Evolutionary conservation across 805 yeast species (phyloP), one percentile per base, ranked within the genome.

Genomic region (Cyberlindnera misumaiensis): DNA sequence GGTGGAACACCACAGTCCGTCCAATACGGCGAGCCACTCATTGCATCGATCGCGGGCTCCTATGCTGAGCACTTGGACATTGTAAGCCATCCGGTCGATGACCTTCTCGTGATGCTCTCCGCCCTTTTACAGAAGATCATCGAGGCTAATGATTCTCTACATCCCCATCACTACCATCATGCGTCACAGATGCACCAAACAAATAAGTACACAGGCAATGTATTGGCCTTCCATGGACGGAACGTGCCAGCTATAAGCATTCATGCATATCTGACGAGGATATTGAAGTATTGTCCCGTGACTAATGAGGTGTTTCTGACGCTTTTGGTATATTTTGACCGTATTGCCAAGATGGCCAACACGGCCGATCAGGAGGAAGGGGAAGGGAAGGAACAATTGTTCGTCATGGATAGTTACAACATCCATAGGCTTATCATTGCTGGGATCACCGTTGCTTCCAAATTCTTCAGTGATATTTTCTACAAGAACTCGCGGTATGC

Each of bases 251-350:
- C 94, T n/a, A 93, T 93, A 38, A 77, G 89, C 11, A 71, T 93
- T 34, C 88, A 87, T 52, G 93, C 95, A 15, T 93, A 93, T 58
- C 70, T 93, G 43, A 75, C 86, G 31, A 77, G 98, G 55, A 90
- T 93, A 22, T 75, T 90, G 58, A 90, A 90, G 62, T 93, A 93
- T 63, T 93, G 99, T 60, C 97, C 99, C 0, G 93, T 93, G n/a
- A 89, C 98, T 3, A 90, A 90, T 61, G 97, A 93, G 58, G 97
- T 93, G 26, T 93, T 89, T 60, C 65, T 93, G 34, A 81, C 96
- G 28, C 64, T 93, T 27, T 68, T 93, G 51, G 97, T 93, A 24
- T 93, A 93, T 60, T 88, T 93, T 64, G 99, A 93, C 62, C 68
- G 97, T 45, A 87, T 90, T 32, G 93, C 95, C 14, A 85, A 85